phyloP scores from a whole-genome alignment of 1,284 basidiomycete species.

The Ganoderma sinense region DNA sequence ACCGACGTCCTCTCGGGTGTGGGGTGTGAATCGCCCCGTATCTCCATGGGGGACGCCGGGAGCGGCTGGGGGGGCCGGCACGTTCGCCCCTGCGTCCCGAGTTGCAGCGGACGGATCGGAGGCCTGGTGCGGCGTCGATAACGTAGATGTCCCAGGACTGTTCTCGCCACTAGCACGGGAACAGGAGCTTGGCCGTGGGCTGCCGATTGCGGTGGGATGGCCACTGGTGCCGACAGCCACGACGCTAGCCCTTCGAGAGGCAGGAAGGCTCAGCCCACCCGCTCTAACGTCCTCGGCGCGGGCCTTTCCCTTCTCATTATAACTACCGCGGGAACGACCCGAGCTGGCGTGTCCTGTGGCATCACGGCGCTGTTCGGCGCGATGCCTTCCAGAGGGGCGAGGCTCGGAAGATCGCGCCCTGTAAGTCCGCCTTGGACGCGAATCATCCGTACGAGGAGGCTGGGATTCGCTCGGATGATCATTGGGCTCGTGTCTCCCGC shows the following conservation, averaged over 20 bases:
- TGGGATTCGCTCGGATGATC: background rate
- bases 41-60: background rate
- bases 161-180: slow-evolving; percentile 11
- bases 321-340: slow-evolving; percentile 6
- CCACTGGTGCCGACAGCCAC: slow-evolving; percentile 18
- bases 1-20: background rate
- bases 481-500: background rate
- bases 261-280: slow-evolving; percentile 8
- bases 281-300: slow-evolving; percentile 31
- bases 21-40: background rate
- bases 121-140: slow-evolving; percentile 18
- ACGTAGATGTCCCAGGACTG: slow-evolving; percentile 5
- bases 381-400: background rate
- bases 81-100: slow-evolving; percentile 1
- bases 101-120: slow-evolving; percentile 16
- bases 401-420: background rate
- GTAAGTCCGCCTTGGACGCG: background rate
- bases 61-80: slow-evolving; percentile 4
- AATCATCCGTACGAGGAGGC: background rate
- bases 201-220: slow-evolving; percentile 19
- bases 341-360: background rate
- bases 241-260: slow-evolving; percentile 11
- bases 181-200: slow-evolving; percentile 8
- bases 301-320: slow-evolving; percentile 35
- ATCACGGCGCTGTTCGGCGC: slow-evolving; percentile 3